Conservation (phyloP, 2,329 filamentous ascomycete genomes). For the Cladorrhinum sp. region DNA sequence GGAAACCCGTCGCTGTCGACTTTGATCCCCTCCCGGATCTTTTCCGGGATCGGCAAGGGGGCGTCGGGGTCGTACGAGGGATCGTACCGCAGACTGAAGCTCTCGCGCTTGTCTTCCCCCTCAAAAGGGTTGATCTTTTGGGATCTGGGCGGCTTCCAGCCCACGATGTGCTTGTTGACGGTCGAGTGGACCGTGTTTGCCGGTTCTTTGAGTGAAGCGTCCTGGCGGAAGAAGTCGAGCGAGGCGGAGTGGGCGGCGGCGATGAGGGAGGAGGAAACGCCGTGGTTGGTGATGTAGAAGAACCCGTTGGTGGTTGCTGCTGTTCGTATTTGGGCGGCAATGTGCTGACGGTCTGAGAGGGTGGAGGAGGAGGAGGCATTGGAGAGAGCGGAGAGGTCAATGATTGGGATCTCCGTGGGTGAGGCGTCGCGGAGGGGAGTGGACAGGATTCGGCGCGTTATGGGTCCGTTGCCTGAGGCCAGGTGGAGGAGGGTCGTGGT, state of each 20-base stretch:
- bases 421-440: conserved; percentile 38
- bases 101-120: conserved; percentile 50
- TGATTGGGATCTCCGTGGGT: conserved; percentile 49
- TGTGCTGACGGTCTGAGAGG: conserved; percentile 12
- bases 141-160: conserved; percentile 42
- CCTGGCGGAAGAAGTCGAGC: conserved; percentile 48
- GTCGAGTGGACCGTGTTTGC: conserved; percentile 36
- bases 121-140: conserved; percentile 50
- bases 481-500: conserved; percentile 34
- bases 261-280: conserved; percentile 36
- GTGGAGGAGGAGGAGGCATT: conserved; percentile 6
- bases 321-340: conserved; percentile 27
- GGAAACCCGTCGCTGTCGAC: conserved; percentile 45
- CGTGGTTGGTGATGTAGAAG: conserved; percentile 54
- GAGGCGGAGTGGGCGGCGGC: conserved; percentile 34
- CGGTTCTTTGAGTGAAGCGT: conserved; percentile 41
- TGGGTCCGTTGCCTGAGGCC: conserved; percentile 37
- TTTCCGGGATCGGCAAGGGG: conserved; percentile 38
- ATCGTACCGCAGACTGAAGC: conserved; percentile 51
- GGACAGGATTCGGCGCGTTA: conserved; percentile 36
- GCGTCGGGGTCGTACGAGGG: conserved; percentile 50
- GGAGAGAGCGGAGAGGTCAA: conserved; percentile 48
- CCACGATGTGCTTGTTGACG: conserved; percentile 40
- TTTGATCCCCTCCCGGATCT: conserved; percentile 41
- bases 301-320: conserved; percentile 53